Conservation (phyloP, 257 asterid genomes). For the Solanum neorickii region DNA sequence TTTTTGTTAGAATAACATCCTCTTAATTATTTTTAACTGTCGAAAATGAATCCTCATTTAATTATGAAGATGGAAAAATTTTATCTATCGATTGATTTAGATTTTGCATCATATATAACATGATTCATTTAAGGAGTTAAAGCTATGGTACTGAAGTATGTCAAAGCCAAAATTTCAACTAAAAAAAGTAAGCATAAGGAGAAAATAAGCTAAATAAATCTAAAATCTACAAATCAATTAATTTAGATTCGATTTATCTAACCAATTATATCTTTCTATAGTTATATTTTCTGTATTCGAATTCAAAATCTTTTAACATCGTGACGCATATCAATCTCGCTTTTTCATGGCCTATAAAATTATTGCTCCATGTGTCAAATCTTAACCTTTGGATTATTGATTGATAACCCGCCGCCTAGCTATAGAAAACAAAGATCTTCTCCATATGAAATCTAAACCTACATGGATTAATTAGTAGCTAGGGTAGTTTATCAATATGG, state of each 20-base stretch:
- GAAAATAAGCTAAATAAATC: not conserved
- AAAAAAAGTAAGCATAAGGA: not conserved
- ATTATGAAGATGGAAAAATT: not conserved
- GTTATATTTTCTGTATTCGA: not conserved
- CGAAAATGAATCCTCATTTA: not conserved
- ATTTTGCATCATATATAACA: not conserved
- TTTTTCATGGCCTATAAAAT: not conserved
- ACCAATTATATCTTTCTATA: not conserved
- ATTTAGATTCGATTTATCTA: not conserved
- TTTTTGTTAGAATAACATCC: not conserved
- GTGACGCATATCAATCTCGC: not conserved
- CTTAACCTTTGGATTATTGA: not conserved
- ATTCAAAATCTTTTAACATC: not conserved
- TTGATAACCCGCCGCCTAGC: not conserved
- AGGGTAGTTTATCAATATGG: not conserved
- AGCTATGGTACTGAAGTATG: not conserved
- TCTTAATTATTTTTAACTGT: not conserved
- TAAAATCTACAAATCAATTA: not conserved
- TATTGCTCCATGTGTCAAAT: conserved; percentile 1
- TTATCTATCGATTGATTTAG: not conserved
- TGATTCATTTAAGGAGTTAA: not conserved
- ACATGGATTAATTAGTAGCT: not conserved
- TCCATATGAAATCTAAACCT: not conserved
- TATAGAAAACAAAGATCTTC: not conserved
- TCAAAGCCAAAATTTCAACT: not conserved